phyloP scores from a whole-genome alignment of 2,329 filamentous ascomycete genomes.

The Aspergillus sclerotialis region DNA sequence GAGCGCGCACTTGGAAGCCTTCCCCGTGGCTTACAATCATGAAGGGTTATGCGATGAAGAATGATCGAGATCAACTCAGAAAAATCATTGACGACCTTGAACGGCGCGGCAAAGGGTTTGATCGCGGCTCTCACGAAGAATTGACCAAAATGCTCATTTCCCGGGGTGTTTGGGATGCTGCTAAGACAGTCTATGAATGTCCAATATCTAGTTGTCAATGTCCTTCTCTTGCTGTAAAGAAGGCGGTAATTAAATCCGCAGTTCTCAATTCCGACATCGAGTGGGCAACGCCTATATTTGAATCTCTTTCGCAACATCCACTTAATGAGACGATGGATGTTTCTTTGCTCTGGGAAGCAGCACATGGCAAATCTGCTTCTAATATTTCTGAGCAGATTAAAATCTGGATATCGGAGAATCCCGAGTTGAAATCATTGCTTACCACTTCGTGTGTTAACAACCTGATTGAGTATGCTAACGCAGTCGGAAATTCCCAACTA shows the following conservation, averaged over 20 bases:
- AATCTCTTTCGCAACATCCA: slow-evolving; percentile 37
- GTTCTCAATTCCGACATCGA: slow-evolving; percentile 52
- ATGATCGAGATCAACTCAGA: slow-evolving; percentile 51
- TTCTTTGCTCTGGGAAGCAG: slow-evolving; percentile 67
- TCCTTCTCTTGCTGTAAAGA: slow-evolving; percentile 44
- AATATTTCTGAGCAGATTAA: slow-evolving; percentile 67
- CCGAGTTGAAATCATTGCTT: slow-evolving; percentile 42
- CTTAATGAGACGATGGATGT: slow-evolving; percentile 61
- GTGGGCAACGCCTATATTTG: slow-evolving; percentile 58
- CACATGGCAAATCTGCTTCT: slow-evolving; percentile 63
- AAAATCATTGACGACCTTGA: slow-evolving; percentile 50
- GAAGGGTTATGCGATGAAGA: slow-evolving; percentile 55
- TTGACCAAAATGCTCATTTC: slow-evolving; percentile 59
- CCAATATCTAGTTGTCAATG: slow-evolving; percentile 37
- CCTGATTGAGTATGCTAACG: slow-evolving; percentile 65
- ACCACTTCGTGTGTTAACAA: slow-evolving; percentile 69
- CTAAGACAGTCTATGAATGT: slow-evolving; percentile 61
- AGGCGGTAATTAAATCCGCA: slow-evolving; percentile 54
- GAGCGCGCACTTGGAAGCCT: slow-evolving; percentile 20
- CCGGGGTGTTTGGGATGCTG: slow-evolving; percentile 51
- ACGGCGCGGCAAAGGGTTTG: slow-evolving; percentile 44
- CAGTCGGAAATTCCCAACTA: slow-evolving; percentile 61
- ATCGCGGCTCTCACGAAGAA: slow-evolving; percentile 35
- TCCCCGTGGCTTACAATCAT: slow-evolving; percentile 47
- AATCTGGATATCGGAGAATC: slow-evolving; percentile 51